These are phyloP conservation scores for Coleophoma crateriformis DNA, from an alignment of 2,329 filamentous ascomycete genomes.

Conservation along the genomic window DNA sequence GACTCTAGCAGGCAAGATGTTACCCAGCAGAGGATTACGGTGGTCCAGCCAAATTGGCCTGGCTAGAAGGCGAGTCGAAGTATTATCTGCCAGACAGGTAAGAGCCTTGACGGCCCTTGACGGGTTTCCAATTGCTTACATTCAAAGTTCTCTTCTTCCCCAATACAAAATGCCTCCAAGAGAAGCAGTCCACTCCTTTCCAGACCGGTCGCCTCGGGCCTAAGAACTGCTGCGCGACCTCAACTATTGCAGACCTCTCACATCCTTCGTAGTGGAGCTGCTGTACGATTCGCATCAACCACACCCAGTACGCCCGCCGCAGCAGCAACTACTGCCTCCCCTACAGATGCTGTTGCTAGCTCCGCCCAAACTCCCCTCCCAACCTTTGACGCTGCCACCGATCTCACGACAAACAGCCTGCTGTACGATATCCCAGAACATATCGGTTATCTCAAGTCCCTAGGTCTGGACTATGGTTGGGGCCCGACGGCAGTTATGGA, in stretches of 20 bases:
- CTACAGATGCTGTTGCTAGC: not conserved
- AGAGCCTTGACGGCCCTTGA: not conserved
- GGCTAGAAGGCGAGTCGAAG: conserved; percentile 28
- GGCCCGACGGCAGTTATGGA: conserved; percentile 72
- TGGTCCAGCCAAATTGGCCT: conserved; percentile 36
- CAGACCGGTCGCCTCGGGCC: conserved; percentile 9
- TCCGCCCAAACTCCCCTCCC: conserved; percentile 1
- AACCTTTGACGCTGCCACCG: conserved; percentile 15
- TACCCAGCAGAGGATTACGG: conserved; percentile 47
- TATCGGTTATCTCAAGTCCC: conserved; percentile 74
- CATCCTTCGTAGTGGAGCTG: conserved; percentile 18
- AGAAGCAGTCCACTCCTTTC: conserved; percentile 19
- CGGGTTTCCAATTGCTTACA: conserved; percentile 10
- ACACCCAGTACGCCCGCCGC: conserved; percentile 9
- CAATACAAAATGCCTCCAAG: conserved; percentile 17
- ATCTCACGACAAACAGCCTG: conserved; percentile 11
- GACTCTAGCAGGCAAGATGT: conserved; percentile 34
- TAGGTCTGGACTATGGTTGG: conserved; percentile 85
- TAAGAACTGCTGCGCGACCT: conserved; percentile 7
- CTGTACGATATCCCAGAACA: conserved; percentile 42
- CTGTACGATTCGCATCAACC: conserved; percentile 22
- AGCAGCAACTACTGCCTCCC: conserved; percentile 4
- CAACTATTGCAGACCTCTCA: conserved; percentile 9
- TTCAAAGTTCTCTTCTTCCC: conserved; percentile 24
- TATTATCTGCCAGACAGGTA: conserved; percentile 28